Base-by-base conservation (phyloP, 1,139 yeast genomes). In the Sugiyamaella neomexicana region DNA sequence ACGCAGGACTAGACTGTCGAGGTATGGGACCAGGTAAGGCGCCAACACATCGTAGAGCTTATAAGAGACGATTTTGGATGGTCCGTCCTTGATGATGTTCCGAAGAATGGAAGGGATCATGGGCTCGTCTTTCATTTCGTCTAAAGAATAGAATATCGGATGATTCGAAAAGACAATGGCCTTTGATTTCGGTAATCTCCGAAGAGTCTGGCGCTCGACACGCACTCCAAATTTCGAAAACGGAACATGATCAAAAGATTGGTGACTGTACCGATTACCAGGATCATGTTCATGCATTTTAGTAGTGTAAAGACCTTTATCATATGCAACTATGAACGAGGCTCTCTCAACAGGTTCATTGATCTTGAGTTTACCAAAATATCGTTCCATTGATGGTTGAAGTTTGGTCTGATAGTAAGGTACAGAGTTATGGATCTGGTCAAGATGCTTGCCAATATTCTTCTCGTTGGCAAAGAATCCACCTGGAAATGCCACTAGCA, bases 121-220 rank as follows among this genome's bases (percentile, higher is more conserved):
- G 7, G 90, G 89, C 65, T 85, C 91, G 65, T 85, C 88, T 65
- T 83, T 84, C 89, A 85, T 84, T 64, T 85, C 90, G 25, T 83
- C 89, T 55, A 85, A 75, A 1, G 83, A 76, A 68, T 85, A 85
- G 66, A 81, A 84, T 9, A 84, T 75, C 2, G 90, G 90, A 65
- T 85, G 90, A 65, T 85, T 81, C 43, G 85, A 74, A 67, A 83
- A 82, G 34, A 83, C 73, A 20, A 82, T 74, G 1, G 85, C 86
- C 7, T 84, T 81, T 1, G 82, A 69, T 53, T 75, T 75, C 7
- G 91, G 89, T 56, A 86, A 72, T 63, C 87, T 77, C 56, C 90
- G 78, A 55, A 86, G 73, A 47, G 86, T 78, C 66, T 86, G 93
- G 61, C 85, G 74, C 59, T 85, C 83, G 29, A 85, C 80, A 57